A percentile compares a stretch with the other conserved stretches of the same genome.
phyloP scores from a whole-genome alignment of 1,139 yeast species.

The Pichia sp. region DNA sequence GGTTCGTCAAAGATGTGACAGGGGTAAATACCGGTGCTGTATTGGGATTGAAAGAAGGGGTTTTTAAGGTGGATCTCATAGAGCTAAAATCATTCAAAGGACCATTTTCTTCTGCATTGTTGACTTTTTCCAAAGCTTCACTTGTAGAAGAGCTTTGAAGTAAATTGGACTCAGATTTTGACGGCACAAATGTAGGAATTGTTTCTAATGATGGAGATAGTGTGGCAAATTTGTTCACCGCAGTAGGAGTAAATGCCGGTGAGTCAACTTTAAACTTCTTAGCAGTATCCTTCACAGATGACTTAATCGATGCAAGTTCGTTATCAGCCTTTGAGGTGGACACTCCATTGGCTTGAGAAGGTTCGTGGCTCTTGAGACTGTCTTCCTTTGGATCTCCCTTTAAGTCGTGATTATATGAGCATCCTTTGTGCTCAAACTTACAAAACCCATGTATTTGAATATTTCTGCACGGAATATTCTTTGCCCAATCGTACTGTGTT shows the following conservation, averaged over 20 bases:
- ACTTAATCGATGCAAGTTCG: neutral
- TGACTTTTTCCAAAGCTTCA: neutral
- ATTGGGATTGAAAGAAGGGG: conserved; percentile 23
- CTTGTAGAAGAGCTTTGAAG: neutral
- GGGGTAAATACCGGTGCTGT: conserved; percentile 31
- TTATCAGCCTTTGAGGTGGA: too few species aligned
- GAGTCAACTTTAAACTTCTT: conserved; percentile 55
- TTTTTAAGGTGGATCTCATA: conserved; percentile 5
- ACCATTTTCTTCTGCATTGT: neutral
- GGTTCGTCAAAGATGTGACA: conserved; percentile 4
- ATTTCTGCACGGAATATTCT: conserved; percentile 78
- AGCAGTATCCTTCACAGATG: conserved; percentile 11
- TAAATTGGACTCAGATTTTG: conserved; percentile 1
- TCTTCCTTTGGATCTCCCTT: too few species aligned
- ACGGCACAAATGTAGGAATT: conserved; percentile 52
- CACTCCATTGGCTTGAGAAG: too few species aligned
- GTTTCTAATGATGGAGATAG: conserved; percentile 51
- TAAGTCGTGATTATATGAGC: conserved; percentile 67
- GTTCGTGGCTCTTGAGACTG: too few species aligned
- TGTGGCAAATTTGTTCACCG: conserved; percentile 36
- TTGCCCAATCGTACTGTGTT: conserved; percentile 44
- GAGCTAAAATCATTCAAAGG: conserved; percentile 9
- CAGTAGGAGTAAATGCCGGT: conserved; percentile 53
- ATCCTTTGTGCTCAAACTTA: conserved; percentile 83
- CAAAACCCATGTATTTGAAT: conserved; percentile 84